Base-by-base conservation (phyloP, 345 rosid species). In the Eucalyptus marginata region DNA sequence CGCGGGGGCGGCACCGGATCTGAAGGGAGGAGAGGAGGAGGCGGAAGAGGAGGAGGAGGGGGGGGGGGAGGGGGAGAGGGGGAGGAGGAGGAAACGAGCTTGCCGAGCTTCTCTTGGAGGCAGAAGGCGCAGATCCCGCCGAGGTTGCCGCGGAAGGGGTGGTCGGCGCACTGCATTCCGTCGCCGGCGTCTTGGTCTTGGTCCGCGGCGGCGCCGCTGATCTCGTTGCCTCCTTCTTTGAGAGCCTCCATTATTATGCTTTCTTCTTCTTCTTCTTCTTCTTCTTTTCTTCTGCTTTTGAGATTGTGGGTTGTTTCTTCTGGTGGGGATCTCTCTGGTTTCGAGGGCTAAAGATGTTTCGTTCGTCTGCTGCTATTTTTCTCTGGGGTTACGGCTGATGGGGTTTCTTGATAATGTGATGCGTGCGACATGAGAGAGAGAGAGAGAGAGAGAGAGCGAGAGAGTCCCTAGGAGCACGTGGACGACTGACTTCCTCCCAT, bases 121-220 rank as follows among this genome's bases (percentile, higher is more conserved):
- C 99, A 98, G 91, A 97, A 95, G 85, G 99, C 99, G 91, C 99
- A 98, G 95, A 98, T 96, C 91, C 99, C 99, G 85, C 99, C 99
- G 56, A 97, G 96, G 95, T 98, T 97, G 89, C 92, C 94, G 2
- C 95, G 93, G 51, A 93, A 94, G 52, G 97, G 98, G 91, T 97
- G 99, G 76, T 96, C 93, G 90, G 93, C 90, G 89, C 99, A 96
- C 87, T 95, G 96, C 96, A 95, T 96, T 1, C 98, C 99, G 89
- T 97, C 99, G 4, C 96, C 96, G 93, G 94, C 91, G 51, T 97
- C 98, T 11, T 95, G 80, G 18, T 85, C 90, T 14, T 54, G 87
- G 68, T 31, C 98, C 87, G 91, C 93, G 6, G 92, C 93, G 86
- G 91, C 91, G 85, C 92, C 96, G 88, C 24, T 76, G 84, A 76